These are phyloP conservation scores for Panellus pusillus DNA, from an alignment of 768 basidiomycete genomes.

Conservation along the genomic window DNA sequence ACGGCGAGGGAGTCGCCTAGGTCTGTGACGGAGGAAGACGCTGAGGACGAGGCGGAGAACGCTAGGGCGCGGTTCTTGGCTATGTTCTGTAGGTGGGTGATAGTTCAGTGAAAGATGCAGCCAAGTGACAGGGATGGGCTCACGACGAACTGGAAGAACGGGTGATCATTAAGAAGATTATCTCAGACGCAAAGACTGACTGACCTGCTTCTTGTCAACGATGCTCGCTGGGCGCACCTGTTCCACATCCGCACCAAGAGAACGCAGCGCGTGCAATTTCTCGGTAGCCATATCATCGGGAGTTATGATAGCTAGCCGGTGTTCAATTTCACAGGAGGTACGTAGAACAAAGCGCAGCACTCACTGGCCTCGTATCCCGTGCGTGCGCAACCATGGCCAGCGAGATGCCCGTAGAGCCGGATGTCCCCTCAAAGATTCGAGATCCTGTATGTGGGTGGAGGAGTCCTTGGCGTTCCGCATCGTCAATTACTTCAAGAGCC, in stretches of 20 bases:
- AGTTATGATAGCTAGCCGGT: conserved; percentile 74
- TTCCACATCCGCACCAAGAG: conserved; percentile 88
- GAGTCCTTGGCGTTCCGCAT: conserved; percentile 83
- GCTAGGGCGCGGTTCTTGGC: conserved; percentile 75
- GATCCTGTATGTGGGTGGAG: conserved; percentile 86
- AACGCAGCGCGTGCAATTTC: conserved; percentile 80
- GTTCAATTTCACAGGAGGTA: conserved; percentile 2
- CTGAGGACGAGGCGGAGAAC: conserved; percentile 51
- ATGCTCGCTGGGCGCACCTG: conserved; percentile 93
- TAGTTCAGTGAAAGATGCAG: neutral
- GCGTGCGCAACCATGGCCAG: conserved; percentile 91
- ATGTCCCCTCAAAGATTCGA: conserved; percentile 95
- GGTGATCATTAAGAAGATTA: neutral
- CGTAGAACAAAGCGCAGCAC: conserved; percentile 24
- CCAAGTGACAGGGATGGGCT: conserved; percentile 22
- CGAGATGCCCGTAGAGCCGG: conserved; percentile 94
- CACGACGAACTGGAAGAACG: conserved; percentile 58
- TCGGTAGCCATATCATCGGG: conserved; percentile 89
- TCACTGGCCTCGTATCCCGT: conserved; percentile 86
- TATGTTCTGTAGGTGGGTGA: conserved; percentile 62
- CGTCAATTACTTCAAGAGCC: conserved; percentile 74
- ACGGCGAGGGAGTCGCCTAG: conserved; percentile 47
- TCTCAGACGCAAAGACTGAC: conserved; percentile 20
- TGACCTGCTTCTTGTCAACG: conserved; percentile 92
- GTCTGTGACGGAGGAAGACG: conserved; percentile 51